Evolutionary conservation across 805 yeast species (phyloP), one percentile per base, ranked within the genome.

Genomic region (Ogataea saltuana): DNA sequence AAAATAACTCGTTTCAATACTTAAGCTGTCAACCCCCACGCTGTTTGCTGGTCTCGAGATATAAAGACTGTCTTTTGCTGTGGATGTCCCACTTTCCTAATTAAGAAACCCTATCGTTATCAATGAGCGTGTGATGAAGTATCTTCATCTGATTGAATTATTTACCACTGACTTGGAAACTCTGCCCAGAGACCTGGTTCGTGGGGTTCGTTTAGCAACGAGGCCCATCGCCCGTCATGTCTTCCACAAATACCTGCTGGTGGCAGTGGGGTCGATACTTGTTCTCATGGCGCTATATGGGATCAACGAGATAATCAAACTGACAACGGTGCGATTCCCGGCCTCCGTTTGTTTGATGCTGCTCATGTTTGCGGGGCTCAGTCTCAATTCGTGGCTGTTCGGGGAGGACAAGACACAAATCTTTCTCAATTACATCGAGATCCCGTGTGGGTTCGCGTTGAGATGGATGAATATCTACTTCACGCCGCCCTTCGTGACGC

Each of bases 381-480:
- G 77, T 30, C 37, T 63, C 1, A 55, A 67, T 23, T 72, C 76
- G 9, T 41, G 39, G 42, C 18, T 67, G 1, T 50, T 70, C 12
- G 77, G 77, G 6, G 63, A 69, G 25, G 49, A 51, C 21, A 49
- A 42, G n/a, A 63, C 68, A 1, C 39, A 43, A 6, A 33, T 43
- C 15, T 28, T 64, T 2, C 60, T 63, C 43, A 51, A 50, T 29
- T 49, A 61, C 23, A 63, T 81, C 37, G 80, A 81, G 37, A 75
- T 83, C n/a, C 78, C 88, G 12, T 75, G 76, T 66, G 83, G 84
- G 48, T 83, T 84, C 59, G 70, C 83, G 1, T 68, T 85, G 38
- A 71, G 83, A 42, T 85, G 93, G 91, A 86, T 86, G 64, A 84
- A 83, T 58, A 74, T 83, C 5, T 84, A 81, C 57, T 86, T 85